Percentiles rank a stretch among this genome's conserved stretches.
phyloP scores from a whole-genome alignment of 495 filamentous ascomycete genomes.

The Penicillium argentinense region DNA sequence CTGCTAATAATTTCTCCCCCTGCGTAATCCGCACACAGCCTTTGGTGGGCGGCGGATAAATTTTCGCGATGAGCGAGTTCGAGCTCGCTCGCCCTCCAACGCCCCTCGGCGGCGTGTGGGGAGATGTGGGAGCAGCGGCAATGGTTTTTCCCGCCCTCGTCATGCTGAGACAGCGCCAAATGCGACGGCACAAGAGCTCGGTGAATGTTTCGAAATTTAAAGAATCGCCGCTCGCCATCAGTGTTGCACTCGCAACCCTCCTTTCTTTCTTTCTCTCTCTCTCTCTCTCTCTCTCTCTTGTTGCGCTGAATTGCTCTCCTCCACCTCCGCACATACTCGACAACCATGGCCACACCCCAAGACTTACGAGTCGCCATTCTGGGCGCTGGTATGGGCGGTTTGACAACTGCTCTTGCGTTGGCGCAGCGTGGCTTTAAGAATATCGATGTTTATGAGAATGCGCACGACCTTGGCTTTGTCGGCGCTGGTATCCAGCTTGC shows the following conservation, averaged over 20 bases:
- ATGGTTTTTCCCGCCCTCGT: slow-evolving; percentile 24
- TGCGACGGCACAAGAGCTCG: slow-evolving; percentile 15
- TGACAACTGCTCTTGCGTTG: slow-evolving; percentile 69
- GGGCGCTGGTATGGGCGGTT: slow-evolving; percentile 70
- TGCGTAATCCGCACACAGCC: background rate
- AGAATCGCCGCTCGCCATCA: slow-evolving; percentile 1
- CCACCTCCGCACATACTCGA: slow-evolving; percentile 14
- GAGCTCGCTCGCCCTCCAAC: background rate
- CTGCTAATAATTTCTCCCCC: slow-evolving; percentile 1
- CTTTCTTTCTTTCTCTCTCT: background rate
- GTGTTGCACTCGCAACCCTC: background rate
- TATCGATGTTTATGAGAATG: slow-evolving; percentile 71
- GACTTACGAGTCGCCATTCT: slow-evolving; percentile 46
- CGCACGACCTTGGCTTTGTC: slow-evolving; percentile 74
- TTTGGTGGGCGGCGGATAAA: background rate
- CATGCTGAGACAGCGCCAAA: slow-evolving; percentile 3
- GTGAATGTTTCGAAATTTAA: slow-evolving; percentile 12
- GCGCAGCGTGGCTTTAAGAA: slow-evolving; percentile 71
- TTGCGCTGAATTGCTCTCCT: background rate
- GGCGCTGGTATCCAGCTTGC: slow-evolving; percentile 82
- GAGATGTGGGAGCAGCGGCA: slow-evolving; percentile 30
- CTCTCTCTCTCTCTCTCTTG: background rate
- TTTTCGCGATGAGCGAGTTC: no score
- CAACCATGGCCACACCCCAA: slow-evolving; percentile 33
- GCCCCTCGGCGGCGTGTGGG: slow-evolving; percentile 22